A percentile compares a stretch with the other conserved stretches of the same genome.
These are phyloP conservation scores for Aspergillus piperis DNA, from an alignment of 2,329 filamentous ascomycete genomes.

Conservation along the genomic window DNA sequence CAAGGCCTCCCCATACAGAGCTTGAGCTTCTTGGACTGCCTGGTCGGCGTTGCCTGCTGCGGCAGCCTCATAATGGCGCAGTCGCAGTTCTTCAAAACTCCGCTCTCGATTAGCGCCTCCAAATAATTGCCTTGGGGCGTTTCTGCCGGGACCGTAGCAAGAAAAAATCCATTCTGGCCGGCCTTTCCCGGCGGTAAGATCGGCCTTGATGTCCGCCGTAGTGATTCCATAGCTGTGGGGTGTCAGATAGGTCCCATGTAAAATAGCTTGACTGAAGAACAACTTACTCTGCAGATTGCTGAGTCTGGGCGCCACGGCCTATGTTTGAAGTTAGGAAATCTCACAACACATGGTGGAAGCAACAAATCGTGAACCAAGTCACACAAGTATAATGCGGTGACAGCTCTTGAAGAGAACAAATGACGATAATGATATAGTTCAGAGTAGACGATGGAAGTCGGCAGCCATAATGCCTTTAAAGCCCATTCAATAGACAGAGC, in stretches of 20 bases:
- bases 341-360: background rate
- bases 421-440: background rate
- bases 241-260: background rate
- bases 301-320: constrained; percentile 9
- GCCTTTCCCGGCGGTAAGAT: constrained; percentile 64
- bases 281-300: constrained; percentile 29
- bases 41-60: constrained; percentile 61
- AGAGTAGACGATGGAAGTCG: no score
- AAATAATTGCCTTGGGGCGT: constrained; percentile 80
- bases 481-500: no score
- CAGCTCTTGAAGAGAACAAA: background rate
- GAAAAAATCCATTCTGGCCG: constrained; percentile 84
- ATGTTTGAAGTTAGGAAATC: background rate
- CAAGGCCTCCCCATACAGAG: constrained; percentile 64
- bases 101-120: constrained; percentile 77
- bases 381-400: background rate
- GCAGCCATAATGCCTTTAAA: no score
- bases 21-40: constrained; percentile 54
- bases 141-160: constrained; percentile 74
- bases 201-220: constrained; percentile 62
- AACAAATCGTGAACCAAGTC: background rate
- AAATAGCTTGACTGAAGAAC: background rate
- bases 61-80: constrained; percentile 67
- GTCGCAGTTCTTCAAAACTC: constrained; percentile 82
- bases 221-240: constrained; percentile 55